Percentiles rank a stretch among this genome's conserved stretches.
These are phyloP conservation scores for Taphrina flavorubra DNA, from an alignment of 1,139 yeast species.

Conservation along the genomic window DNA sequence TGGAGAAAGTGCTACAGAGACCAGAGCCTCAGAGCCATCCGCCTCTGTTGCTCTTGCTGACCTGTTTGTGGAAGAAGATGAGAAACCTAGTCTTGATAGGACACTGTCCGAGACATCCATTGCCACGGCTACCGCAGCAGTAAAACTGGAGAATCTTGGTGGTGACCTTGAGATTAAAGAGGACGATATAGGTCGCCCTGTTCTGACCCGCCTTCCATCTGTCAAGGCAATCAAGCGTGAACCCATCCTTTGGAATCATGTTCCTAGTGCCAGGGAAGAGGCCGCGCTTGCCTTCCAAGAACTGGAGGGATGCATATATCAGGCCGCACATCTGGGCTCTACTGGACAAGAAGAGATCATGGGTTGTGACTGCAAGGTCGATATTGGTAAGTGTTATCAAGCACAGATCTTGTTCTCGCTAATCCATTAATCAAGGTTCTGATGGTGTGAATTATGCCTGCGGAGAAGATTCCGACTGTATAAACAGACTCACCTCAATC, in stretches of 20 bases:
- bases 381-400: slow-evolving; percentile 52
- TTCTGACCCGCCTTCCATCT: slow-evolving; percentile 1
- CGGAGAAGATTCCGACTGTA: slow-evolving; percentile 85
- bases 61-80: slow-evolving; percentile 11
- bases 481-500: slow-evolving; percentile 86
- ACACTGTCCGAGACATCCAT: neutral
- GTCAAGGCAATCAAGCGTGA: slow-evolving; percentile 14
- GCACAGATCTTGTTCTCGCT: slow-evolving; percentile 43
- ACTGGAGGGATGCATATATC: slow-evolving; percentile 66
- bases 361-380: slow-evolving; percentile 84
- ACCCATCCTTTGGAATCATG: slow-evolving; percentile 56
- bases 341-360: slow-evolving; percentile 76
- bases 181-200: slow-evolving; percentile 22
- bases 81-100: neutral
- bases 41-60: neutral
- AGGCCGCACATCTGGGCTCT: slow-evolving; percentile 64
- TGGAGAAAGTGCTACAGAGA: neutral
- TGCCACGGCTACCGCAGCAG: neutral
- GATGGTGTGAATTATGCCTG: slow-evolving; percentile 68
- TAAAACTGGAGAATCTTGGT: slow-evolving; percentile 17
- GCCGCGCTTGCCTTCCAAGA: slow-evolving; percentile 66
- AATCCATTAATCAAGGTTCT: neutral
- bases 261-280: slow-evolving; percentile 70
- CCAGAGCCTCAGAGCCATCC: neutral
- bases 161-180: slow-evolving; percentile 21